phyloP scores from a whole-genome alignment of 306 rosid species.

The Quercus dentata region DNA sequence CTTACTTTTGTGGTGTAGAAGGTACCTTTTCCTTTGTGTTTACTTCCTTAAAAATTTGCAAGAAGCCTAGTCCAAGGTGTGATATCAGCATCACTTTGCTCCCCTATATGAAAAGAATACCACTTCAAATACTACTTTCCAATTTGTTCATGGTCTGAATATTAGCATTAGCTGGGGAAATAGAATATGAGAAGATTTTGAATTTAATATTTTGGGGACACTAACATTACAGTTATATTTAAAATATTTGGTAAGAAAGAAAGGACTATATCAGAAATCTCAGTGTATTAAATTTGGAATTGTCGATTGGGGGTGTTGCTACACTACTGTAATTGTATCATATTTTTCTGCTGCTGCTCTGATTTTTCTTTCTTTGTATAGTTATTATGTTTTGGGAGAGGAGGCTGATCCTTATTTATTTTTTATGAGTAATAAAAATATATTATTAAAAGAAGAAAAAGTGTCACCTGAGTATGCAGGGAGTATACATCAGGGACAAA shows the following conservation, averaged over 20 bases:
- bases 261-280: background rate
- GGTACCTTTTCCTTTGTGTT: constrained; percentile 43
- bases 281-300: background rate
- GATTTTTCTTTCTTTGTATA: background rate
- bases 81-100: background rate
- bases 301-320: background rate
- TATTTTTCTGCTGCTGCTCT: background rate
- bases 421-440: too few relatives aligned
- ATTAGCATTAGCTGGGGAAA: background rate
- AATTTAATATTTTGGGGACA: background rate
- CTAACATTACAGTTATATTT: background rate
- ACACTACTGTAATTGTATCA: background rate
- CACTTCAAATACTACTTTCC: background rate
- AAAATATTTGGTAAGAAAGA: background rate
- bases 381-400: background rate
- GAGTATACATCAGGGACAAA: too few relatives aligned
- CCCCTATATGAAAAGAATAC: background rate
- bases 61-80: background rate
- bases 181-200: background rate
- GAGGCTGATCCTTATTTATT: too few relatives aligned
- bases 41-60: background rate
- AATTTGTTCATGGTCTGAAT: background rate
- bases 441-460: too few relatives aligned
- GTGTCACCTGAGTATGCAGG: too few relatives aligned
- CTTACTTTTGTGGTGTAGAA: constrained; percentile 92